phyloP scores from a whole-genome alignment of 495 filamentous ascomycete genomes.

The Talaromyces borbonicus region DNA sequence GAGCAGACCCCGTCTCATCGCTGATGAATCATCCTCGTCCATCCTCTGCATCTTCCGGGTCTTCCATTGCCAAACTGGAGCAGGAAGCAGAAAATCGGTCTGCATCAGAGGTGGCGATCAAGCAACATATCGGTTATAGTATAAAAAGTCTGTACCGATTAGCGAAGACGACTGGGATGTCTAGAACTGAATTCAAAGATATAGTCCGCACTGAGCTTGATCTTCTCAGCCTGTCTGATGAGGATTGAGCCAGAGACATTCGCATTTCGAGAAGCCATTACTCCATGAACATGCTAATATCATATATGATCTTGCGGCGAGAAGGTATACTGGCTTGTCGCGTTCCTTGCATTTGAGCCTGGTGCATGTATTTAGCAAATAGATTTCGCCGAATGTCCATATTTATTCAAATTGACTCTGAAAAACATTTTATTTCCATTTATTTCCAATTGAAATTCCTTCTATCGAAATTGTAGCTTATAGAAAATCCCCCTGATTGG shows the following conservation, averaged over 20 bases:
- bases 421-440: too few species aligned
- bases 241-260: conserved; percentile 29
- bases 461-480: too few species aligned
- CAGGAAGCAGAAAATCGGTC: conserved; percentile 52
- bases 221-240: conserved; percentile 64
- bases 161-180: conserved; percentile 69
- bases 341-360: too few species aligned
- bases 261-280: neutral
- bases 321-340: too few species aligned
- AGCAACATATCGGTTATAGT: conserved; percentile 79
- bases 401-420: too few species aligned
- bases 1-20: conserved; percentile 10
- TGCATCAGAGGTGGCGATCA: conserved; percentile 67
- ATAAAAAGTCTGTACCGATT: conserved; percentile 84
- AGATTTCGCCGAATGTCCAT: too few species aligned
- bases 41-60: conserved; percentile 43
- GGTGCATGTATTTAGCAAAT: too few species aligned
- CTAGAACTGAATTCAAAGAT: conserved; percentile 71
- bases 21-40: conserved; percentile 35
- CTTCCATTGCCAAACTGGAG: conserved; percentile 57
- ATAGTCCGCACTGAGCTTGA: conserved; percentile 75
- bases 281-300: too few species aligned
- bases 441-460: too few species aligned
- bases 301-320: too few species aligned
- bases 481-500: too few species aligned